phyloP scores from a whole-genome alignment of 768 basidiomycete genomes.

The Gymnopilus dilepis region DNA sequence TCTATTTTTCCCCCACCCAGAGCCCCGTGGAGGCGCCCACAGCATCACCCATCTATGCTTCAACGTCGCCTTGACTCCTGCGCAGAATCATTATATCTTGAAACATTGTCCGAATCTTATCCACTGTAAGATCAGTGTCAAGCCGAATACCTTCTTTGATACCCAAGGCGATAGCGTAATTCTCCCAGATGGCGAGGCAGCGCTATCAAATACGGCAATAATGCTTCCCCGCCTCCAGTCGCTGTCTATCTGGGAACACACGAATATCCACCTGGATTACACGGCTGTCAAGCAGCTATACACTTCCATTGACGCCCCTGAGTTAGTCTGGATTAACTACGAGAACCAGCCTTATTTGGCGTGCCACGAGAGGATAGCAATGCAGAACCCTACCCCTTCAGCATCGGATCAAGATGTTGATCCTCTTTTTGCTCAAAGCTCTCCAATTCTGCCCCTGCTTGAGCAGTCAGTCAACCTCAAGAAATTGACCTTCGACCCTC shows the following conservation, averaged over 20 bases:
- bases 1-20: no score
- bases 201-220: neutral
- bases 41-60: neutral
- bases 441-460: neutral
- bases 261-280: neutral
- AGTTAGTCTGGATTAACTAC: neutral
- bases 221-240: neutral
- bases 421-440: no score
- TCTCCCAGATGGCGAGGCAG: neutral
- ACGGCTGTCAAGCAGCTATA: neutral
- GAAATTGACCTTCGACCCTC: neutral
- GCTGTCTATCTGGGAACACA: neutral
- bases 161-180: neutral
- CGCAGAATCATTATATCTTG: neutral
- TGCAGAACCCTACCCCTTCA: no score
- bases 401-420: no score
- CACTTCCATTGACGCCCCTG: neutral
- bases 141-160: neutral
- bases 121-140: neutral
- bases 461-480: neutral
- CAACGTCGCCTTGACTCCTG: neutral
- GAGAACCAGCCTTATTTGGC: neutral
- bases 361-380: neutral
- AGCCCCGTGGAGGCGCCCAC: neutral
- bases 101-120: neutral